These are phyloP conservation scores for Neurospora sp. DNA, from an alignment of 495 filamentous ascomycete species.

Conservation along the genomic window DNA sequence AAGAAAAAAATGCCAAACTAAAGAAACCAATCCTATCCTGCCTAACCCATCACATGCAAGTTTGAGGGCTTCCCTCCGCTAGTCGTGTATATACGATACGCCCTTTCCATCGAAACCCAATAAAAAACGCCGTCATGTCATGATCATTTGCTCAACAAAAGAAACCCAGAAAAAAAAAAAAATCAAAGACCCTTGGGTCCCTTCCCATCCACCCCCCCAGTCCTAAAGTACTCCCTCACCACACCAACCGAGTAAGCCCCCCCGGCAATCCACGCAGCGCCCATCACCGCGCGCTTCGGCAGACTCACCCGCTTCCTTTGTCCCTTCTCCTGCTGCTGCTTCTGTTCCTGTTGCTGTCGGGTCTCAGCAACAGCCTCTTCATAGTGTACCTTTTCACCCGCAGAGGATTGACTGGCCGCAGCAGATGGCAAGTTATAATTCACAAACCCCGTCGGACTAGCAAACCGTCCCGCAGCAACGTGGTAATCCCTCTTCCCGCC, in stretches of 20 bases:
- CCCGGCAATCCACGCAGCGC: conserved; percentile 49
- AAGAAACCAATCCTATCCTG: background rate
- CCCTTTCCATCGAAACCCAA: too few relatives aligned
- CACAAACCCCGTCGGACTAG: conserved; percentile 47
- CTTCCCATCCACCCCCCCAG: conserved; percentile 44
- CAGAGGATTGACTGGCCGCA: conserved; percentile 21
- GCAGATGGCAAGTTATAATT: conserved; percentile 38
- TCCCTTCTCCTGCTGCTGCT: conserved; percentile 17
- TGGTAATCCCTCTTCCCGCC: conserved; percentile 16
- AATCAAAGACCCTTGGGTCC: conserved; percentile 42
- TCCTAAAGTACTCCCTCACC: conserved; percentile 55
- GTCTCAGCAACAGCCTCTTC: conserved; percentile 39
- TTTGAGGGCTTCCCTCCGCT: background rate
- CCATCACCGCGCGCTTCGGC: conserved; percentile 43
- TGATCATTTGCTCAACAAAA: background rate
- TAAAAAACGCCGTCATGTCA: background rate
- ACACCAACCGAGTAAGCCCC: conserved; percentile 60
- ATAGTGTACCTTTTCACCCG: conserved; percentile 35
- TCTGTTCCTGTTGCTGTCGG: background rate
- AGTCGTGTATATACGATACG: background rate
- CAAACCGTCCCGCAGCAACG: conserved; percentile 39
- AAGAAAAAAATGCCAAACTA: background rate
- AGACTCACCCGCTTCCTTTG: conserved; percentile 26
- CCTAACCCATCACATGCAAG: background rate
- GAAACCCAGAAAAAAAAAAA: background rate